A percentile compares a stretch with the other conserved stretches of the same genome.
Evolutionary conservation across 1,284 basidiomycete species (phyloP).

Genomic region (Filobasidium uniguttulatum): DNA sequence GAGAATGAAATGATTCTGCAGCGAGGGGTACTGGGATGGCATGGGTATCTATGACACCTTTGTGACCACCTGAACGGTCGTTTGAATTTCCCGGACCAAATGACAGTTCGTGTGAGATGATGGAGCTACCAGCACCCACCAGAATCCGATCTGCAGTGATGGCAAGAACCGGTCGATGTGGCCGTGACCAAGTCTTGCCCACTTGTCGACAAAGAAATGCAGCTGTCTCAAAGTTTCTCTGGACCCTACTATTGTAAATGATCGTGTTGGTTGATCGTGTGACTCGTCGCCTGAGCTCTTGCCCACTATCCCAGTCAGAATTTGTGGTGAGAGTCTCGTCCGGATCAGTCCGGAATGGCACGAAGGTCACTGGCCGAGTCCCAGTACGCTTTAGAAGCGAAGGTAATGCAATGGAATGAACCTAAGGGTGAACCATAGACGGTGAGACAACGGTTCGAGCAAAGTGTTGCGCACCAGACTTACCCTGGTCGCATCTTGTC

Average conservation of each 20-base stretch:
- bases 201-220: conserved; percentile 27
- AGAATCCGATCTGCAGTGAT: conserved; percentile 19
- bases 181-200: conserved; percentile 23
- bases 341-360: background rate
- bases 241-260: background rate
- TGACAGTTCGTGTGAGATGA: conserved; percentile 24
- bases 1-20: conserved; percentile 16
- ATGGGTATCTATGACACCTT: conserved; percentile 3
- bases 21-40: conserved; percentile 5
- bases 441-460: background rate
- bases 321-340: too few species aligned
- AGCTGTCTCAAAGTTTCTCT: conserved; percentile 7
- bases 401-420: conserved; percentile 8
- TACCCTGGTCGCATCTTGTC: conserved; percentile 1
- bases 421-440: background rate
- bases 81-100: background rate
- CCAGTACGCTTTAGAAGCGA: background rate
- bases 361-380: background rate
- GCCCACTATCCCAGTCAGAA: background rate
- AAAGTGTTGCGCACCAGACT: background rate
- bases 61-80: background rate
- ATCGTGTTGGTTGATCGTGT: background rate
- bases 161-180: conserved; percentile 25
- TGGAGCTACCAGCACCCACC: conserved; percentile 22
- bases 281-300: too few species aligned